Percentiles rank a stretch among this genome's conserved stretches.
Conservation (phyloP, 345 rosid species). For the Murraya koenigii region DNA sequence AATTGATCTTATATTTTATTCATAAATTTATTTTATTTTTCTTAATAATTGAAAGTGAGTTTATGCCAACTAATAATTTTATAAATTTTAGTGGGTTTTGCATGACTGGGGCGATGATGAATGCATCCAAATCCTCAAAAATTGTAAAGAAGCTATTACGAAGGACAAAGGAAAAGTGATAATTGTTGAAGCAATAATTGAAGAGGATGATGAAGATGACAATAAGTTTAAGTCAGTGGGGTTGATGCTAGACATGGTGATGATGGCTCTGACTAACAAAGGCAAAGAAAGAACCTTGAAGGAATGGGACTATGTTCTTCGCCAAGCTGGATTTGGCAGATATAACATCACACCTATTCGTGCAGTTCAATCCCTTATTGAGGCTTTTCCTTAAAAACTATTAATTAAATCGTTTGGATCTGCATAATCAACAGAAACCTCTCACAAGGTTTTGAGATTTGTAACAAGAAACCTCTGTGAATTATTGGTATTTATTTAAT, state of each 20-base stretch:
- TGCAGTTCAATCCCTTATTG: conserved; percentile 44
- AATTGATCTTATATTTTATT: no score
- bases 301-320: conserved; percentile 64
- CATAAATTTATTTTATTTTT: no score
- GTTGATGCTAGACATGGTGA: no score
- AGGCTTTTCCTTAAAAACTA: conserved; percentile 38
- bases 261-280: conserved; percentile 62
- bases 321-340: conserved; percentile 51
- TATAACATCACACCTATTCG: conserved; percentile 36
- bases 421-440: not conserved
- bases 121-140: conserved; percentile 58
- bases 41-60: not conserved
- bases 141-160: conserved; percentile 62
- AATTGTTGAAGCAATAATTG: conserved; percentile 52
- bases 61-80: not conserved
- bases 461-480: not conserved
- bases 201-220: conserved; percentile 33
- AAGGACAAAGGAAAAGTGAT: conserved; percentile 52
- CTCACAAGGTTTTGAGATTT: not conserved
- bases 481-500: no score
- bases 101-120: conserved; percentile 75
- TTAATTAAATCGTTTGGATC: not conserved
- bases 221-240: conserved; percentile 40
- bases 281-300: conserved; percentile 65
- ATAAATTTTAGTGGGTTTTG: conserved; percentile 46